phyloP scores from a whole-genome alignment of 805 yeast species.

The Wickerhamiella domercqiae region DNA sequence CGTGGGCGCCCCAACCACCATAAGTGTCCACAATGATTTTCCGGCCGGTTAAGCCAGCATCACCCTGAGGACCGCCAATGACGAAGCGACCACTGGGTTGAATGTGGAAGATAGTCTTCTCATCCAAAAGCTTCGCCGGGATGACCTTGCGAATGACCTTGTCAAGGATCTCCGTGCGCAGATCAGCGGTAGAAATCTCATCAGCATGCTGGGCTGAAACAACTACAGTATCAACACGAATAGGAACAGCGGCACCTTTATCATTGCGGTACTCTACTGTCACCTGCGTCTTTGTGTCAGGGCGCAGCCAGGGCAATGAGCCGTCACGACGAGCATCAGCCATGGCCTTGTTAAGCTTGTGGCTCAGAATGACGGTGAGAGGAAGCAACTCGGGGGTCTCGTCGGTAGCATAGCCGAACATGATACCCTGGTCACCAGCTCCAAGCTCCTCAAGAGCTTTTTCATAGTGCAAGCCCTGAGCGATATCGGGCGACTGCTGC shows the following conservation, averaged over 20 bases:
- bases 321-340: constrained; percentile 97
- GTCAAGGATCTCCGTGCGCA: constrained; percentile 61
- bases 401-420: constrained; percentile 99
- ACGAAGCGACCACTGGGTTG: constrained; percentile 99
- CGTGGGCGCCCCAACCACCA: constrained; percentile 99
- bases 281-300: constrained; percentile 99
- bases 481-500: constrained; percentile 98
- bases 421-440: constrained; percentile 99
- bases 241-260: constrained; percentile 88
- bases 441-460: constrained; percentile 90
- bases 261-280: constrained; percentile 92
- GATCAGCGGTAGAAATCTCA: constrained; percentile 81
- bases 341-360: constrained; percentile 89
- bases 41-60: constrained; percentile 99
- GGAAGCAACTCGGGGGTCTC: constrained; percentile 97
- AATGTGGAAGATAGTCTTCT: constrained; percentile 90
- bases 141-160: constrained; percentile 85
- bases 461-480: constrained; percentile 97
- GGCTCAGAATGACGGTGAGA: constrained; percentile 83
- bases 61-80: constrained; percentile 99
- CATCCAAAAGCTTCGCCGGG: constrained; percentile 81
- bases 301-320: constrained; percentile 90
- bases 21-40: constrained; percentile 98
- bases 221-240: constrained; percentile 94
- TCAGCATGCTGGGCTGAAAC: constrained; percentile 98